phyloP scores from a whole-genome alignment of 257 asterid species.

The Schizonepeta tenuifolia region DNA sequence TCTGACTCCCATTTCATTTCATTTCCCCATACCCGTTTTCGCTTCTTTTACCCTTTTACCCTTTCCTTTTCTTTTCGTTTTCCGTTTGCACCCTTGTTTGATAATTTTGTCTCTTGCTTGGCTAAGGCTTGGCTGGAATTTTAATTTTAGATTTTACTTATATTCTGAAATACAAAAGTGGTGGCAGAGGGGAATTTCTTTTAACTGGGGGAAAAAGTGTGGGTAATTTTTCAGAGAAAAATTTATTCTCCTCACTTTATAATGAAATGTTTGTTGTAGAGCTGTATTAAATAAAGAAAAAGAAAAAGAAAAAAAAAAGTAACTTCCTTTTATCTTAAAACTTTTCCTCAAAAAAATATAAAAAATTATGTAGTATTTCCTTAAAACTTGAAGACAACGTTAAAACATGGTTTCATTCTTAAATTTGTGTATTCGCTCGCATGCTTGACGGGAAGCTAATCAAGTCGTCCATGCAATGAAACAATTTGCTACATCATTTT shows the following conservation, averaged over 20 bases:
- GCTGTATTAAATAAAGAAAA: too few species aligned
- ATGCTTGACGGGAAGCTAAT: neutral
- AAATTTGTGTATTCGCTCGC: neutral
- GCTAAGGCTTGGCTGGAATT: neutral
- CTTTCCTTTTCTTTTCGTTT: neutral
- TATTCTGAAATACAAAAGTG: conserved; percentile 24
- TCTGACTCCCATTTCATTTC: conserved; percentile 20
- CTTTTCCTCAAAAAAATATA: too few species aligned
- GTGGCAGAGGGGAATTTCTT: neutral
- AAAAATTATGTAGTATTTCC: too few species aligned
- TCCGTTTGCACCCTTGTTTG: neutral
- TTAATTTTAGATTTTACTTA: neutral
- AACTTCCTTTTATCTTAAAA: neutral
- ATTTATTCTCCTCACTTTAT: neutral
- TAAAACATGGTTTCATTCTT: neutral
- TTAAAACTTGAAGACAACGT: neutral
- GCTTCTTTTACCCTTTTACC: conserved; percentile 8
- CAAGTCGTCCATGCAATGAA: too few species aligned
- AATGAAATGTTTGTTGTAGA: too few species aligned
- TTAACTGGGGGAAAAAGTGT: neutral
- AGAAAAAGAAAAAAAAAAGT: too few species aligned
- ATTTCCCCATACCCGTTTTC: neutral
- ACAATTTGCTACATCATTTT: too few species aligned
- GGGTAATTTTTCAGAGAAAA: neutral
- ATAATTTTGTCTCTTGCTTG: conserved; percentile 31